These are phyloP conservation scores for Fonsecaea pedrosoi DNA, from an alignment of 2,329 filamentous ascomycete genomes.

Conservation along the genomic window DNA sequence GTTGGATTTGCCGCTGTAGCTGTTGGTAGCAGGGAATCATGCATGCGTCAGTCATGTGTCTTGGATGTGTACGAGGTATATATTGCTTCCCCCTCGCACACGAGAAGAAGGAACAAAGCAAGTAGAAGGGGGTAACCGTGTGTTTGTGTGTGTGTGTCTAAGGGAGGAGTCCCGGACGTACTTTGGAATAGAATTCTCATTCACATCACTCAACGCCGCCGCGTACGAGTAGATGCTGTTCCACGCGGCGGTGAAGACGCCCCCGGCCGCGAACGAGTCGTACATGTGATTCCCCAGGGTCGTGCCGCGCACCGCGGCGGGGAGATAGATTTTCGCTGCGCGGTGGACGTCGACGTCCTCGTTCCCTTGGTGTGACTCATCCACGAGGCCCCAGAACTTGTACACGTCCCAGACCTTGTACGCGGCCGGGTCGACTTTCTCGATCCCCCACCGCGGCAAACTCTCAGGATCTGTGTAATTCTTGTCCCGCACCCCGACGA, in stretches of 20 bases:
- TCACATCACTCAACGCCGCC: slow-evolving; percentile 8
- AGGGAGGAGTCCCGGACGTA: neutral
- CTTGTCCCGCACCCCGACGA: slow-evolving; percentile 49
- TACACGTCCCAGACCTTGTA: slow-evolving; percentile 43
- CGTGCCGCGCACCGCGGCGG: slow-evolving; percentile 4
- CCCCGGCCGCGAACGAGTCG: slow-evolving; percentile 10
- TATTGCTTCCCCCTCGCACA: too few species aligned
- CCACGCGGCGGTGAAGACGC: slow-evolving; percentile 9
- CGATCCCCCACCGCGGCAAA: slow-evolving; percentile 49
- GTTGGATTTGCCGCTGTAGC: slow-evolving; percentile 14
- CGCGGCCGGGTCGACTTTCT: slow-evolving; percentile 38
- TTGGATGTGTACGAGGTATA: too few species aligned
- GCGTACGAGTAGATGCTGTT: slow-evolving; percentile 13
- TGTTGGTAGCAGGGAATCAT: neutral
- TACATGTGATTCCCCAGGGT: slow-evolving; percentile 9
- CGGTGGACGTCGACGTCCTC: neutral
- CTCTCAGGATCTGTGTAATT: slow-evolving; percentile 44
- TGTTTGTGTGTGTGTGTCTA: too few species aligned
- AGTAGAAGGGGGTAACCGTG: too few species aligned
- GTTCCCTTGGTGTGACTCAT: neutral
- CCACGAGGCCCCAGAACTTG: slow-evolving; percentile 12
- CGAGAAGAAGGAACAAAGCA: too few species aligned
- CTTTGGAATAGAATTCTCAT: neutral
- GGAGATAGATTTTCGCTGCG: slow-evolving; percentile 3
- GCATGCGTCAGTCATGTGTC: too few species aligned